Base-by-base conservation (phyloP, 164 flowering plant genomes). In the Saururus chinensis region DNA sequence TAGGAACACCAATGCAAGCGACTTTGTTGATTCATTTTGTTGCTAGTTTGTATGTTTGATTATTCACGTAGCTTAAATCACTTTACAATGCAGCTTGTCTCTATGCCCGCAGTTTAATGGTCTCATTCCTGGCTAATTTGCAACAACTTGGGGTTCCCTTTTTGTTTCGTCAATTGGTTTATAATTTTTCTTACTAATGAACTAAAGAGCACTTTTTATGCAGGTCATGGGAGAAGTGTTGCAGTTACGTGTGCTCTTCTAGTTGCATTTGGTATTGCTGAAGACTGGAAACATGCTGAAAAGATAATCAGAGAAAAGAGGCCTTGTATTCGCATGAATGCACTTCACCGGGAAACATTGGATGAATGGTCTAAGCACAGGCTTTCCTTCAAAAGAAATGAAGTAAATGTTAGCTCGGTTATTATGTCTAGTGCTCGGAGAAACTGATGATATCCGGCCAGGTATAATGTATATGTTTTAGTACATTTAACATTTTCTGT, bases 221-320 rank as follows among this genome's bases (percentile, higher is more conserved):
- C 30, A 89, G 96, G 96, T 64, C 96, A 89, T 78, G 96, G 98
- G 48, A 80, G 98, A 80, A 92, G 98, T 71, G 96, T 92, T 63
- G 79, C 89, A 40, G 93, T 92, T 58, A 74, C 65, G 73, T 88
- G 96, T 72, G 96, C 98, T 1, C 66, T 88, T 51, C 63, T 89
- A 63, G 96, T 92, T 67, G 87, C 89, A 59, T 75, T 88, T 42
- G 95, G 85, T 1, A 66, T 84, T 51, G 92, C 78, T 19, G 90
- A 85, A 41, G 91, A 88, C 60, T 92, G 96, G 96, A 92, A 88
- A 69, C 68, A 56, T 42, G 92, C 93, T 4, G 98, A 86, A 78
- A 80, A 72, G 69, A 59, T 82, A 40, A 81, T 88, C 30, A 63
- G 64, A 66, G 80, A 79, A 66, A 77, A 64, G 61, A 74, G 96